Conservation (phyloP, 129 eudicot genomes). For the Centrapalus pauciflorus region DNA sequence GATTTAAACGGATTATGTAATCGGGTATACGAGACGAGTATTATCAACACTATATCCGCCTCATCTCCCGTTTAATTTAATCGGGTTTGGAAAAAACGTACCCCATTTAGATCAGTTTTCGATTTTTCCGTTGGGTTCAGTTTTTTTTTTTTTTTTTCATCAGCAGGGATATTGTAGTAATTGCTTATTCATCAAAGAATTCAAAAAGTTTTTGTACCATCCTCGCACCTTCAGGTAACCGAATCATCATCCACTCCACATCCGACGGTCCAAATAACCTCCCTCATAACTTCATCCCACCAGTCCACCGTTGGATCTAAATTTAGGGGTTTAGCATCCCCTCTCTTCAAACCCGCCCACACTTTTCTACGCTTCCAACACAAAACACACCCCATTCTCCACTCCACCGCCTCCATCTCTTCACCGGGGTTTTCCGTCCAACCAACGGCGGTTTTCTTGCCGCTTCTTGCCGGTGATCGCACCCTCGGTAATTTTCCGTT, state of each 20-base stretch:
- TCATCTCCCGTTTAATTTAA: too few species aligned
- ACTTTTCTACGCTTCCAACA: constrained; percentile 10
- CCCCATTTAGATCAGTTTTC: too few species aligned
- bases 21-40: too few species aligned
- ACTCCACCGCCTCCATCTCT: constrained; percentile 8
- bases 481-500: not conserved
- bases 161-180: not conserved
- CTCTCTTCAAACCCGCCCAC: constrained; percentile 32
- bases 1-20: too few species aligned
- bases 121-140: too few species aligned
- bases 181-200: not conserved
- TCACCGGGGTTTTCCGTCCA: constrained; percentile 1
- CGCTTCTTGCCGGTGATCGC: constrained; percentile 4
- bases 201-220: constrained; percentile 12
- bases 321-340: constrained; percentile 32
- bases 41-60: too few species aligned
- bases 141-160: too few species aligned
- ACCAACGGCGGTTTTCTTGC: constrained; percentile 1
- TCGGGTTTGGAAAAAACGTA: too few species aligned
- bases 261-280: constrained; percentile 18
- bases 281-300: not conserved
- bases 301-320: constrained; percentile 23
- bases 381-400: not conserved
- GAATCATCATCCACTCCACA: constrained; percentile 7
- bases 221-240: constrained; percentile 12